Evolutionary conservation across 169 alveolate species (phyloP).

Genomic region (Plasmodium vivax): DNA sequence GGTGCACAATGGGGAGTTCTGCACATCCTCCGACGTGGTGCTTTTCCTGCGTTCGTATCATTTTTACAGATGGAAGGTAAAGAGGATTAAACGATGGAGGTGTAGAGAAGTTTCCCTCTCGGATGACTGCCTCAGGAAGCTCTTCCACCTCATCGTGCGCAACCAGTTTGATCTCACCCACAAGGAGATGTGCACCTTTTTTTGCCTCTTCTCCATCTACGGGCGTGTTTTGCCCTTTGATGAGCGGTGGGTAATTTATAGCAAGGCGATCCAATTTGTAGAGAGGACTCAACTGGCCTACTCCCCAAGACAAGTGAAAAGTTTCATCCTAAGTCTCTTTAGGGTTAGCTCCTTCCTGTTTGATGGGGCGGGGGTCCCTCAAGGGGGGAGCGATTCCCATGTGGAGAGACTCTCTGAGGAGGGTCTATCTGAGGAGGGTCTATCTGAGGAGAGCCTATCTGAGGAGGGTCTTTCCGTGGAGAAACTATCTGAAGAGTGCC

Average conservation of each 20-base stretch:
- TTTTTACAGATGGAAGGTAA: conserved; percentile 14
- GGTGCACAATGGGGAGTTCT: background rate
- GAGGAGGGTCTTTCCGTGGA: background rate
- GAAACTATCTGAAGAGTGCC: background rate
- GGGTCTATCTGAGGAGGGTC: too few relatives aligned
- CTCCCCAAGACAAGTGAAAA: conserved; percentile 30
- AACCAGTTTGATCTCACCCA: conserved; percentile 24
- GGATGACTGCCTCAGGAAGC: background rate
- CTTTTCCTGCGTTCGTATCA: conserved; percentile 49
- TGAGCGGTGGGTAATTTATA: conserved; percentile 7
- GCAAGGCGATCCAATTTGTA: background rate
- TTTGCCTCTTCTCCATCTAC: conserved; percentile 4
- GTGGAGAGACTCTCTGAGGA: background rate
- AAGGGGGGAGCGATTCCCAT: background rate
- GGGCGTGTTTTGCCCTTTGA: conserved; percentile 7
- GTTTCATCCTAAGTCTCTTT: conserved; percentile 13
- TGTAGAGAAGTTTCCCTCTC: conserved; percentile 6
- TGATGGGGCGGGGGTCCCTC: background rate
- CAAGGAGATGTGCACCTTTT: conserved; percentile 31
- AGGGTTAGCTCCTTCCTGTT: conserved; percentile 3
- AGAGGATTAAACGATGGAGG: background rate
- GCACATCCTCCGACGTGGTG: conserved; percentile 22
- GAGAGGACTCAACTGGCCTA: background rate
- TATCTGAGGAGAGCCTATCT: too few relatives aligned
- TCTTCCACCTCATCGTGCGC: background rate